Evolutionary conservation across 306 rosid genomes (phyloP).

Genomic region (Biancaea sappan): DNA sequence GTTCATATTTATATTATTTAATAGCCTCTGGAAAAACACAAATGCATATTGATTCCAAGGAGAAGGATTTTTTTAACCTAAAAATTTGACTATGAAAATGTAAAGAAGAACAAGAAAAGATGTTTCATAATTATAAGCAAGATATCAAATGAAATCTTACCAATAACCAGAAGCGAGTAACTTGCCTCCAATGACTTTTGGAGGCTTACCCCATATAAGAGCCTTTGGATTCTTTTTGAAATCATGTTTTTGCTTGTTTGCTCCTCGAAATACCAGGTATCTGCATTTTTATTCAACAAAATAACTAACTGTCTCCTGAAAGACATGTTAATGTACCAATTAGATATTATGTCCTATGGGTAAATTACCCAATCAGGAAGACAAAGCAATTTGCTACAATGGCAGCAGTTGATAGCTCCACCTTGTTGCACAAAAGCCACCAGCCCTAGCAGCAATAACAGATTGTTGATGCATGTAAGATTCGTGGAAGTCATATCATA

Average conservation of each 20-base stretch:
- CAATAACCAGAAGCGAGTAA: conserved; percentile 97
- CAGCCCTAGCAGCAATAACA: conserved; percentile 68
- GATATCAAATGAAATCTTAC: conserved; percentile 52
- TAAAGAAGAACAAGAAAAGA: conserved; percentile 2
- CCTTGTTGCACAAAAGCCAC: conserved; percentile 86
- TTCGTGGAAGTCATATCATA: neutral
- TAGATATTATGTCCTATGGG: neutral
- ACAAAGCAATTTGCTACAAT: conserved; percentile 71
- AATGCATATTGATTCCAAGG: neutral
- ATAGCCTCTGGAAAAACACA: conserved; percentile 13
- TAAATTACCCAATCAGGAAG: conserved; percentile 82
- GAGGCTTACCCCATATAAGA: conserved; percentile 88
- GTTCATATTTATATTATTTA: neutral
- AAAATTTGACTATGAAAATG: neutral
- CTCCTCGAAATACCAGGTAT: conserved; percentile 92
- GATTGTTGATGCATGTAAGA: conserved; percentile 28
- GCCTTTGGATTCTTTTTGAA: conserved; percentile 91
- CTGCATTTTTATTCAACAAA: conserved; percentile 44
- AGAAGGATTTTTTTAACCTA: conserved; percentile 1
- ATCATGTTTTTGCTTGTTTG: conserved; percentile 93
- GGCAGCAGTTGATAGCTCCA: conserved; percentile 64
- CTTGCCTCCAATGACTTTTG: conserved; percentile 86
- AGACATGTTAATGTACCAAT: conserved; percentile 19
- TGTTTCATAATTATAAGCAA: neutral
- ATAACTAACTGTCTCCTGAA: neutral